Conservation (phyloP, 345 rosid genomes). For the Trapa bicornis region DNA sequence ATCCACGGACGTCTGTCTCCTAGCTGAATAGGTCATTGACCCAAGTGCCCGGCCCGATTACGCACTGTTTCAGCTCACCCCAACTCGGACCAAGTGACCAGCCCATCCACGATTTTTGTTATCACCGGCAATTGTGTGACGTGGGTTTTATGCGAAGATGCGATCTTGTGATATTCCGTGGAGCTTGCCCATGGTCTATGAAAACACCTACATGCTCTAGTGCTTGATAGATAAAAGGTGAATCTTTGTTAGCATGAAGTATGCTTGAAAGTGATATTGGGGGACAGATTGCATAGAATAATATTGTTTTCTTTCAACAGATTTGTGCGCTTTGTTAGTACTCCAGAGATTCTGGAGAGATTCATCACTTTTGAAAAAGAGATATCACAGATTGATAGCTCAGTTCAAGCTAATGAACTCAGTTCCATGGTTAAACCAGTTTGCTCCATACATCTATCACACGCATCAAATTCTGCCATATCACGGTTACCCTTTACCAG, state of each 20-base stretch:
- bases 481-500: constrained; percentile 62
- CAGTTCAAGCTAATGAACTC: constrained; percentile 46
- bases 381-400: constrained; percentile 57
- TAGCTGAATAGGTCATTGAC: constrained; percentile 28
- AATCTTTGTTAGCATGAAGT: not conserved
- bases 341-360: constrained; percentile 82
- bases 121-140: not conserved
- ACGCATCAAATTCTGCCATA: constrained; percentile 37
- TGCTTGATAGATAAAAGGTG: constrained; percentile 56
- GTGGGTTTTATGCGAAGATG: constrained; percentile 29
- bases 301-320: constrained; percentile 17
- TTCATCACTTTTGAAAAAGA: constrained; percentile 60
- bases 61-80: constrained; percentile 80
- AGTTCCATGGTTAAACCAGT: constrained; percentile 58
- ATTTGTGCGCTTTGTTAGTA: constrained; percentile 75
- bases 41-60: constrained; percentile 43
- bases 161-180: constrained; percentile 71
- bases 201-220: constrained; percentile 62
- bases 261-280: not conserved
- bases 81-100: constrained; percentile 67
- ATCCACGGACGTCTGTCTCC: not conserved
- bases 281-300: not conserved
- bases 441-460: constrained; percentile 52
- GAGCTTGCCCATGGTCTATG: constrained; percentile 75
- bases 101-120: not conserved